Percentiles rank a stretch among this genome's conserved stretches.
phyloP scores from a whole-genome alignment of 2,329 filamentous ascomycete species.

The Aspergillus sp. region DNA sequence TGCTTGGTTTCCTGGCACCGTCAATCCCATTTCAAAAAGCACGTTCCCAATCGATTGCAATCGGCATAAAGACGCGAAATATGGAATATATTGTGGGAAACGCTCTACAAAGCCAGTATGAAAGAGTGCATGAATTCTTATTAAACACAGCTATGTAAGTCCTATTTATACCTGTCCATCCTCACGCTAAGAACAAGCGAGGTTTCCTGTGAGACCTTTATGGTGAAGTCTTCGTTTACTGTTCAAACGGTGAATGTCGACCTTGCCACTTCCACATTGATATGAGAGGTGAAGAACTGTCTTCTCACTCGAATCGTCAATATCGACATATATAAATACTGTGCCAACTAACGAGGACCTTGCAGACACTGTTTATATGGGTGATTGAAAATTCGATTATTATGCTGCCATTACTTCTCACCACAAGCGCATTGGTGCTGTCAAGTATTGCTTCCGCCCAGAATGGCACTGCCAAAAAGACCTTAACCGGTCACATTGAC shows the following conservation, averaged over 20 bases:
- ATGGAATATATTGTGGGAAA: not conserved
- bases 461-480: constrained; percentile 9
- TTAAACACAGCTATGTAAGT: too few species aligned
- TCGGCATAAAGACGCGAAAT: not conserved
- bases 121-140: too few species aligned
- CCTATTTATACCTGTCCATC: too few species aligned
- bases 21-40: not conserved
- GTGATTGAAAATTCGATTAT: not conserved
- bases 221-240: too few species aligned
- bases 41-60: not conserved
- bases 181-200: too few species aligned
- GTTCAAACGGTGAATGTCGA: too few species aligned
- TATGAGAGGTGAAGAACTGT: too few species aligned
- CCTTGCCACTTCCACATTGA: too few species aligned
- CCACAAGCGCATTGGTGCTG: not conserved
- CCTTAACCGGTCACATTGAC: constrained; percentile 13
- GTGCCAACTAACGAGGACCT: not conserved
- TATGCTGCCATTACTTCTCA: not conserved
- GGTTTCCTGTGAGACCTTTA: too few species aligned
- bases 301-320: too few species aligned
- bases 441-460: not conserved
- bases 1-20: not conserved
- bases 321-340: not conserved
- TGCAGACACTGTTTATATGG: not conserved
- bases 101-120: too few species aligned